Evolutionary conservation across 345 rosid genomes (phyloP), one percentile per base, ranked within the genome.

Genomic region (Moricandia arvensis): DNA sequence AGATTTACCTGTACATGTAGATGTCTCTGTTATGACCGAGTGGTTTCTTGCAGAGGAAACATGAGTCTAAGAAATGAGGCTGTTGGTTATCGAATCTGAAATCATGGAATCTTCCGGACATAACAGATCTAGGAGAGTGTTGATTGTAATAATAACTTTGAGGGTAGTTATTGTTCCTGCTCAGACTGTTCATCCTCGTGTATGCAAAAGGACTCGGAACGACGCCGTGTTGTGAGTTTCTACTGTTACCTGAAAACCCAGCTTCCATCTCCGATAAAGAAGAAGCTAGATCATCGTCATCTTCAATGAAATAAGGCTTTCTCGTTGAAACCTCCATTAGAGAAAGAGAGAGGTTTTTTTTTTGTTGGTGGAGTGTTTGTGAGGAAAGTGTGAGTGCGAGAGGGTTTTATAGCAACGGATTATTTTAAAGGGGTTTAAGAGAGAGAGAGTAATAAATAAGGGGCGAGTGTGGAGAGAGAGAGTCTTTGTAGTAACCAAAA

Each of bases 1-100:
- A 68, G 49, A 53, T 76, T 1, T 72, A 91, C 96, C 93, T 89
- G 82, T 91, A 91, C 96, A 89, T 91, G 62, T 72, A 91, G 86
- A 91, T 91, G 85, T 91, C 96, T 69, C 77, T 81, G 88, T 87
- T 86, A 69, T 74, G 82, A 37, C 90, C 87, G 7, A 91, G 86
- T 1, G 83, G 89, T 57, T 87, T 91, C 84, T 86, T 87, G 82
- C 96, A 91, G 43, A 73, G 85, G 69, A 77, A 83, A 80, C 96
- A 91, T n/a, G 90, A 63, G 47, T 86, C 92, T 78, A 91, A 55
- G 85, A 89, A 91, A 75, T 87, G 81, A 71, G 90, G 87, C 1
- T 68, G 91, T 8, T 82, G 89, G 30, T 43, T 83, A 53, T 89
- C 91, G 63, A 47, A 85, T 79, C 90, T 85, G 7, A 88, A 81